These are phyloP conservation scores for Didymella lethalis DNA, from an alignment of 2,329 filamentous ascomycete genomes.

Conservation along the genomic window DNA sequence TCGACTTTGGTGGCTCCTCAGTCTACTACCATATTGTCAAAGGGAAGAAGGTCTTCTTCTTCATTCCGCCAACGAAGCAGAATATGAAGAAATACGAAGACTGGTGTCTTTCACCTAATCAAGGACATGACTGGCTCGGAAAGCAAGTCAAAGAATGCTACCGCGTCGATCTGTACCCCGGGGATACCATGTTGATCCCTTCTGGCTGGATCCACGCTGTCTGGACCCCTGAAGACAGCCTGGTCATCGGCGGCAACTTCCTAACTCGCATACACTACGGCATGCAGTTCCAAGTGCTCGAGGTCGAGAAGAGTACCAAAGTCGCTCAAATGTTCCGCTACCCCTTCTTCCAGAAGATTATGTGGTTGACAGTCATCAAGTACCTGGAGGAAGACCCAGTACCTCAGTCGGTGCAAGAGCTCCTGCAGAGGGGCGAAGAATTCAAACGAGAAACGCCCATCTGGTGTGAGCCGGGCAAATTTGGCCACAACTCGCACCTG, in stretches of 20 bases:
- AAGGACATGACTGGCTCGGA: constrained; percentile 71
- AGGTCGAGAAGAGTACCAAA: constrained; percentile 72
- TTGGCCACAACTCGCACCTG: constrained; percentile 59
- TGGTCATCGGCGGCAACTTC: constrained; percentile 76
- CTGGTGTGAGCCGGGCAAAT: constrained; percentile 66
- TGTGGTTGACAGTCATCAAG: constrained; percentile 71
- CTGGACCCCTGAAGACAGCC: constrained; percentile 73
- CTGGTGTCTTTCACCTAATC: constrained; percentile 72
- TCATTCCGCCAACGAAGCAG: constrained; percentile 73
- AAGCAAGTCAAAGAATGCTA: constrained; percentile 72
- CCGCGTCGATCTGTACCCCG: constrained; percentile 69
- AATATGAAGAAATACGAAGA: constrained; percentile 75
- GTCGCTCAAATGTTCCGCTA: constrained; percentile 72
- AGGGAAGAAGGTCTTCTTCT: constrained; percentile 75
- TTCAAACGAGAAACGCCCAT: constrained; percentile 64
- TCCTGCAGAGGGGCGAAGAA: constrained; percentile 63
- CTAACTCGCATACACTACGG: constrained; percentile 70
- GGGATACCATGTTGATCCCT: constrained; percentile 75
- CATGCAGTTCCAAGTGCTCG: constrained; percentile 71
- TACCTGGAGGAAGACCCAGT: constrained; percentile 71
- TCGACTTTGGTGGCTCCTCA: constrained; percentile 75
- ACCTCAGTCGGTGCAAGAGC: constrained; percentile 63
- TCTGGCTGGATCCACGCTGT: constrained; percentile 77
- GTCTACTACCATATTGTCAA: constrained; percentile 75
- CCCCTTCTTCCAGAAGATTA: constrained; percentile 73